These are phyloP conservation scores for Myrica gale DNA, from an alignment of 306 rosid species.

Conservation along the genomic window DNA sequence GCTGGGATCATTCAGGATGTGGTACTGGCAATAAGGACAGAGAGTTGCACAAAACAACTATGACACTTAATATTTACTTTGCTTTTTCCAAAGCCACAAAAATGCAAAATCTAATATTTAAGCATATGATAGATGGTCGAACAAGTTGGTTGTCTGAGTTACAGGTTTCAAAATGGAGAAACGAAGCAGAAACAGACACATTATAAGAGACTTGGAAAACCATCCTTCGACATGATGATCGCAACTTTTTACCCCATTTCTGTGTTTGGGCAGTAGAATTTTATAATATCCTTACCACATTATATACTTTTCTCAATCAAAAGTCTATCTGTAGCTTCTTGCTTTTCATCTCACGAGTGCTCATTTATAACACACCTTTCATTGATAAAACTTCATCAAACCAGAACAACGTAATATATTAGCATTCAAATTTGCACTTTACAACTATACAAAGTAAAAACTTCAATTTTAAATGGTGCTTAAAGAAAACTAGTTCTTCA, in stretches of 20 bases:
- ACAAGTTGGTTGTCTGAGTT: not conserved
- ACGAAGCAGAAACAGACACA: not conserved
- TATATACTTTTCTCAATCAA: too few species aligned
- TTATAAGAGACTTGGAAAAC: not conserved
- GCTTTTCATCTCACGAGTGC: not conserved
- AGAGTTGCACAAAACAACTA: not conserved
- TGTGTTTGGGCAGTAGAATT: not conserved
- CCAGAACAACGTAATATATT: too few species aligned
- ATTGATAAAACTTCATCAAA: not conserved
- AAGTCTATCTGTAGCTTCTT: not conserved
- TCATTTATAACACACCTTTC: too few species aligned
- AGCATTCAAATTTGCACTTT: too few species aligned
- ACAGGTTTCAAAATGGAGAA: not conserved
- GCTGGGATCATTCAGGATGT: conserved; percentile 1
- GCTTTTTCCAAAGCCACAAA: not conserved
- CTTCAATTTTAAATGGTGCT: not conserved
- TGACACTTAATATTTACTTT: not conserved
- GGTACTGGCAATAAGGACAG: conserved; percentile 9
- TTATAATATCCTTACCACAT: too few species aligned
- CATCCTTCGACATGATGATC: not conserved
- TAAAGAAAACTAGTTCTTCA: not conserved
- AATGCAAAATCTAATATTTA: not conserved
- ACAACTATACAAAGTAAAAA: not conserved
- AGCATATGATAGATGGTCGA: not conserved
- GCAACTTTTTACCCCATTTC: too few species aligned